Evolutionary conservation across 2,329 filamentous ascomycete species (phyloP).

Genomic region (Aspergillus sp.): DNA sequence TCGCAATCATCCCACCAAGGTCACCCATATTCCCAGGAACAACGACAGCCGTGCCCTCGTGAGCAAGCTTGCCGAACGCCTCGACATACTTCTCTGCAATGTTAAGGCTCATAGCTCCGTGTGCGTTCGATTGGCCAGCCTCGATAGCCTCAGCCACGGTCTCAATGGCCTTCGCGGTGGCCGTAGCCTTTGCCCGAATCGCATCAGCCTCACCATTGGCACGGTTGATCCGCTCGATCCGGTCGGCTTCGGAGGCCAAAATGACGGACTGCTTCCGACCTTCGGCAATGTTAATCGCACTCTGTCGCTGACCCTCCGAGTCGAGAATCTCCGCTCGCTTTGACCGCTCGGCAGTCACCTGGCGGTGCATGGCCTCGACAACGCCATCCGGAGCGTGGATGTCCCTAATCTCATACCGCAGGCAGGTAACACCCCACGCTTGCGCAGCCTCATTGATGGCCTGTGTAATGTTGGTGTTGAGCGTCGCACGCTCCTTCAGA

Average conservation of each 20-base stretch:
- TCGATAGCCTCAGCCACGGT: constrained; percentile 76
- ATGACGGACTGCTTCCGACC: constrained; percentile 97
- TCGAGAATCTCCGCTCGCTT: constrained; percentile 98
- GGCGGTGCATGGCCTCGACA: constrained; percentile 96
- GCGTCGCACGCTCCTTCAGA: constrained; percentile 89
- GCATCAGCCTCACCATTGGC: constrained; percentile 92
- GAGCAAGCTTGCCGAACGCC: constrained; percentile 86
- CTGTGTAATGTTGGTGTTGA: constrained; percentile 98
- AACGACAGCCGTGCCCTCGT: constrained; percentile 92
- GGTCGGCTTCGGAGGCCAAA: constrained; percentile 86
- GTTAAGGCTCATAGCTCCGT: constrained; percentile 78
- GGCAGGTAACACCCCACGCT: constrained; percentile 93
- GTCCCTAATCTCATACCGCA: constrained; percentile 96
- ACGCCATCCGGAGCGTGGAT: constrained; percentile 94
- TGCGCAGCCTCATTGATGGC: constrained; percentile 98
- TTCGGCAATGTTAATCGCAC: constrained; percentile 98
- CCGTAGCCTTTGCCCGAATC: constrained; percentile 79
- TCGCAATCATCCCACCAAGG: constrained; percentile 94
- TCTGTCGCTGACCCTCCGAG: constrained; percentile 93
- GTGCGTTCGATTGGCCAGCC: constrained; percentile 71
- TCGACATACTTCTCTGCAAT: constrained; percentile 98
- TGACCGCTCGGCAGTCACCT: constrained; percentile 94
- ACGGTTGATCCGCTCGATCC: constrained; percentile 88
- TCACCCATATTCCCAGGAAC: constrained; percentile 97
- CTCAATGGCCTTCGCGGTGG: constrained; percentile 85